These are phyloP conservation scores for Diplocarpon mali DNA, from an alignment of 2,329 filamentous ascomycete species.

Conservation along the genomic window DNA sequence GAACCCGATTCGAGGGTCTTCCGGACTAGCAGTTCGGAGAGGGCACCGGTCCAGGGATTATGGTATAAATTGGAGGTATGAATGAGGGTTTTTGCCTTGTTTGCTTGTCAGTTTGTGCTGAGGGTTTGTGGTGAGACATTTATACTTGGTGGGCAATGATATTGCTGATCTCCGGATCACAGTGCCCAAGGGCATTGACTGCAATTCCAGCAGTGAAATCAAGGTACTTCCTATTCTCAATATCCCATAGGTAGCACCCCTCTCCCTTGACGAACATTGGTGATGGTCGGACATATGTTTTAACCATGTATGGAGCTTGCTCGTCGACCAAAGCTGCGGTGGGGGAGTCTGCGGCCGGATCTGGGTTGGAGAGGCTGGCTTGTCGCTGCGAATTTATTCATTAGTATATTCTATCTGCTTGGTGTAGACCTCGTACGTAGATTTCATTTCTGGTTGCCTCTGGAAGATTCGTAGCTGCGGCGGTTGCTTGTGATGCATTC, in stretches of 20 bases:
- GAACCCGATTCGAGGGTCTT: conserved; percentile 68
- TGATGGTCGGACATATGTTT: conserved; percentile 82
- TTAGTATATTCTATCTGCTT: neutral
- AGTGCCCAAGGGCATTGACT: conserved; percentile 86
- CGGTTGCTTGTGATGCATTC: conserved; percentile 27
- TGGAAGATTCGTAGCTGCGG: conserved; percentile 29
- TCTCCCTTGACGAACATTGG: conserved; percentile 83
- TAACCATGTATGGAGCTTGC: conserved; percentile 82
- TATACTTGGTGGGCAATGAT: conserved; percentile 67
- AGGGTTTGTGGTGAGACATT: conserved; percentile 2
- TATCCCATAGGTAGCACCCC: conserved; percentile 81
- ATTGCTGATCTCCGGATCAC: conserved; percentile 65
- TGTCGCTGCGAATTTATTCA: conserved; percentile 14
- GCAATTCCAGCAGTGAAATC: conserved; percentile 96
- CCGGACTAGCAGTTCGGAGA: conserved; percentile 76
- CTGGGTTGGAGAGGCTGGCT: conserved; percentile 50
- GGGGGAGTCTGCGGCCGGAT: conserved; percentile 61
- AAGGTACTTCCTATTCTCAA: conserved; percentile 80
- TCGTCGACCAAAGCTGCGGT: conserved; percentile 65
- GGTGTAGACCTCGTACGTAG: conserved; percentile 21
- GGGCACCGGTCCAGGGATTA: conserved; percentile 85
- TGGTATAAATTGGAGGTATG: conserved; percentile 96
- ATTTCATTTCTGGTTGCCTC: conserved; percentile 28
- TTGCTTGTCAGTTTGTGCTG: neutral
- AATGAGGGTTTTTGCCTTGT: conserved; percentile 59